Evolutionary conservation across 2,329 filamentous ascomycete species (phyloP).

Genomic region (Triangularia setosa): DNA sequence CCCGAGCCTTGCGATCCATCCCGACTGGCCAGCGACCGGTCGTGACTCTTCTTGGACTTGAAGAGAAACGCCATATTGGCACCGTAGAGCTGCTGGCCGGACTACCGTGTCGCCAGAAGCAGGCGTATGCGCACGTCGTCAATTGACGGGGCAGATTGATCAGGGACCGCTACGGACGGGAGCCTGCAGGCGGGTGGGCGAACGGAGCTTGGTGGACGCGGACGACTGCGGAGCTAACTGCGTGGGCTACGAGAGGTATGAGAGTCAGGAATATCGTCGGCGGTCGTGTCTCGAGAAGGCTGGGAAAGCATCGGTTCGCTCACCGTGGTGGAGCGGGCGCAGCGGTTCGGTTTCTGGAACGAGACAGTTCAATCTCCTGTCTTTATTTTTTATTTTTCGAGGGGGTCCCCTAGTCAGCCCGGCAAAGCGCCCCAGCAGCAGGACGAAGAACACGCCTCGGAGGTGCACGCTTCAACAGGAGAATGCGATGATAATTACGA

Average conservation of each 20-base stretch:
- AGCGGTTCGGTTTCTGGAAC: constrained; percentile 22
- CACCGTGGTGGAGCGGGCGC: constrained; percentile 29
- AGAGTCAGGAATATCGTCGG: constrained; percentile 29
- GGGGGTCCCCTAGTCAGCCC: constrained; percentile 22
- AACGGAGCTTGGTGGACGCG: constrained; percentile 8
- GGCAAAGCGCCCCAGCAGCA: constrained; percentile 12
- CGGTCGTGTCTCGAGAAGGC: constrained; percentile 41
- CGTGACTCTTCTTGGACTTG: constrained; percentile 75
- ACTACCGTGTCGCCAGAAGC: constrained; percentile 25
- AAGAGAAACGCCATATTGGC: constrained; percentile 74
- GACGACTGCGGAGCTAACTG: constrained; percentile 10
- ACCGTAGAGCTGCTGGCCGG: constrained; percentile 34
- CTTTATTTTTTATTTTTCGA: constrained; percentile 28
- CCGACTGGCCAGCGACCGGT: constrained; percentile 54
- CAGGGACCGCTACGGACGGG: constrained; percentile 10
- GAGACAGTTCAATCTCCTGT: constrained; percentile 33
- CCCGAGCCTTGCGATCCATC: constrained; percentile 47
- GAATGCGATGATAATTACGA: constrained; percentile 1
- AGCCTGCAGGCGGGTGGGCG: constrained; percentile 15
- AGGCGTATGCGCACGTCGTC: constrained; percentile 11
- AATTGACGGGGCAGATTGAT: constrained; percentile 8
- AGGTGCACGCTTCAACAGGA: constrained; percentile 4
- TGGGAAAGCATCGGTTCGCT: constrained; percentile 38
- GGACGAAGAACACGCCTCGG: background rate
- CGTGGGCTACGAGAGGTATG: constrained; percentile 16